phyloP scores from a whole-genome alignment of 2,329 filamentous ascomycete genomes.

The Cercospora nicotianae region DNA sequence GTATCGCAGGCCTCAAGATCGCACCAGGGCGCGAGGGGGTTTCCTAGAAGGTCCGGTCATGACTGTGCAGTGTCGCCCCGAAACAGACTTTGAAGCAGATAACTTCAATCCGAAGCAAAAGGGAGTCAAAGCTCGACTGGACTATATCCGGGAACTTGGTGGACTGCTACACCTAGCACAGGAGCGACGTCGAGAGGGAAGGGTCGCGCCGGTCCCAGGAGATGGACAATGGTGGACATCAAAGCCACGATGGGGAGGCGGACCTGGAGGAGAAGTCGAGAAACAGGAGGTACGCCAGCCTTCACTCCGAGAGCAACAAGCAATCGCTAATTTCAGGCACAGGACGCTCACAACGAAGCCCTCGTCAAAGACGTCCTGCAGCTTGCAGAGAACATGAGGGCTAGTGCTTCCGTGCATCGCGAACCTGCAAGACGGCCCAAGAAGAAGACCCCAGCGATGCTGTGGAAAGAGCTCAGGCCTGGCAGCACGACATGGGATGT shows the following conservation, averaged over 20 bases:
- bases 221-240: slow-evolving; percentile 63
- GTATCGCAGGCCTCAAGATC: slow-evolving; percentile 55
- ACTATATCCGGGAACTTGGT: slow-evolving; percentile 59
- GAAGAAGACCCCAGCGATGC: slow-evolving; percentile 49
- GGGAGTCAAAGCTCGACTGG: slow-evolving; percentile 43
- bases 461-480: slow-evolving; percentile 54
- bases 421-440: slow-evolving; percentile 21
- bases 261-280: slow-evolving; percentile 48
- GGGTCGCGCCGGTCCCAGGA: slow-evolving; percentile 50
- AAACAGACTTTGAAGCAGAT: slow-evolving; percentile 50
- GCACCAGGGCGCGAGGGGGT: slow-evolving; percentile 53
- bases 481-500: slow-evolving; percentile 57
- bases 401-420: slow-evolving; percentile 8
- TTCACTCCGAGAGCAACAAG: slow-evolving; percentile 7
- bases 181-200: slow-evolving; percentile 59
- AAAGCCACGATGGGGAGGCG: slow-evolving; percentile 58
- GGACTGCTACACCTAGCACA: slow-evolving; percentile 60
- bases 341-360: slow-evolving; percentile 42
- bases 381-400: slow-evolving; percentile 22
- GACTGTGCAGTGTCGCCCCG: slow-evolving; percentile 55
- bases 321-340: slow-evolving; percentile 2
- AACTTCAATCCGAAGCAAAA: slow-evolving; percentile 30
- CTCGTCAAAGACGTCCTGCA: slow-evolving; percentile 28
- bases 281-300: slow-evolving; percentile 9
- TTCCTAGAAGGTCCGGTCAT: slow-evolving; percentile 60